Evolutionary conservation across 1,284 basidiomycete species (phyloP), one percentile per base, ranked within the genome.

Genomic region (Cutaneotrichosporon spelunceum): DNA sequence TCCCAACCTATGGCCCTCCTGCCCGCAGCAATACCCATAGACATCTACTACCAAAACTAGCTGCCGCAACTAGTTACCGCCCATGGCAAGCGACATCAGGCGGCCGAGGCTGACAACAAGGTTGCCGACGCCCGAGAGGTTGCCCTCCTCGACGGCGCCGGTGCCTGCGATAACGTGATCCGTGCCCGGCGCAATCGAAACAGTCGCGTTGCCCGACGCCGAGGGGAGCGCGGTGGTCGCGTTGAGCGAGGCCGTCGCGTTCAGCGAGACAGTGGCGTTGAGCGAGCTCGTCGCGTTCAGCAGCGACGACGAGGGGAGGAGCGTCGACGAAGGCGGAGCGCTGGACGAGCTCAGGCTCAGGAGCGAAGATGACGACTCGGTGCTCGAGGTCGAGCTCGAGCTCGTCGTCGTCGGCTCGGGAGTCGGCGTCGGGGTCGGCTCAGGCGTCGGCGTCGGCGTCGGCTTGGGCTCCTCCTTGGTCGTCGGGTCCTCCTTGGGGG

Each of bases 101-200:
- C 56, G 56, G 50, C 56, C 60, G 27, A 62, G 13, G 26, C 33
- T n/a, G 33, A 44, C 52, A 27, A 62, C 52, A 14, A 62, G 23
- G 34, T 53, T 14, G 45, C 56, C 56, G 27, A 62, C 13, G 27
- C 24, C 30, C 16, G 56, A 44, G 19, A 62, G 52, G 56, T 49
- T 55, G 42, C 60, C 60, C 6, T 14, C 13, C 55, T 53, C 60
- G 34, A 30, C 36, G 16, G 33, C 9, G n/a, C 52, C 52, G 1
- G 13, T 21, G 34, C 52, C 52, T 4, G 16, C 29, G 23, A 53
- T 23, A 21, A 53, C 34, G 33, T 36, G 21, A 24, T 53, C 52
- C 1, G 33, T 14, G 33, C 33, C 34, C 19, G 48, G 19, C 13
- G 11, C 24, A 23, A 53, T 53, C 21, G 52, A 33, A 16, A 34